These are phyloP conservation scores for Xylaria sp. DNA, from an alignment of 2,329 filamentous ascomycete genomes.

Conservation along the genomic window DNA sequence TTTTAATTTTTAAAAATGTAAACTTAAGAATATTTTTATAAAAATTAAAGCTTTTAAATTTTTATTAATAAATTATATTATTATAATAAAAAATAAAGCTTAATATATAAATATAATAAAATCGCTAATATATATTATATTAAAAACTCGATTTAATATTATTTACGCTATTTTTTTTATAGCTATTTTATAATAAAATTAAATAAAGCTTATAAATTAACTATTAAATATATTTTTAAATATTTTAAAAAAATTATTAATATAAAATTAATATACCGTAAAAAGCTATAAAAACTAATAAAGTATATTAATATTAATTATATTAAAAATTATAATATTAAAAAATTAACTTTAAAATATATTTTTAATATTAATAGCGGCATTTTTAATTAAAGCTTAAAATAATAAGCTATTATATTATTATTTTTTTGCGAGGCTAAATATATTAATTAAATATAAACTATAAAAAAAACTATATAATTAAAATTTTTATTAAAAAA, in stretches of 20 bases:
- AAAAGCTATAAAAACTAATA: not conserved
- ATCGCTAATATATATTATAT: constrained; percentile 1
- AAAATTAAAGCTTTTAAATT: not conserved
- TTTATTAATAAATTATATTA: not conserved
- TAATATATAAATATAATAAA: constrained; percentile 3
- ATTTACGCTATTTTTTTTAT: not conserved
- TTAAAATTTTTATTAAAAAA: constrained; percentile 1
- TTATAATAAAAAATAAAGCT: constrained; percentile 3
- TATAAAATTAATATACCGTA: not conserved
- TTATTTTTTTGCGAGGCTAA: not conserved
- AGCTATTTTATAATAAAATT: not conserved
- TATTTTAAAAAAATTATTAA: constrained; percentile 4
- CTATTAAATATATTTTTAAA: not conserved
- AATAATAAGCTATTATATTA: too few relatives aligned
- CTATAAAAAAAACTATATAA: constrained; percentile 9
- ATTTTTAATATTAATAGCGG: not conserved
- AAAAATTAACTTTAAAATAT: not conserved
- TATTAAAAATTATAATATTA: not conserved
- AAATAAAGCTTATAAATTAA: not conserved
- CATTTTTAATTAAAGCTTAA: not conserved
- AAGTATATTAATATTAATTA: not conserved
- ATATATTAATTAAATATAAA: not conserved
- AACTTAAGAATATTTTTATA: too few relatives aligned
- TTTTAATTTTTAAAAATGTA: too few relatives aligned
- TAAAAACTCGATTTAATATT: not conserved